A percentile compares a stretch with the other conserved stretches of the same genome.
Conservation (phyloP, 495 filamentous ascomycete species). For the Penicillium tannophilum region DNA sequence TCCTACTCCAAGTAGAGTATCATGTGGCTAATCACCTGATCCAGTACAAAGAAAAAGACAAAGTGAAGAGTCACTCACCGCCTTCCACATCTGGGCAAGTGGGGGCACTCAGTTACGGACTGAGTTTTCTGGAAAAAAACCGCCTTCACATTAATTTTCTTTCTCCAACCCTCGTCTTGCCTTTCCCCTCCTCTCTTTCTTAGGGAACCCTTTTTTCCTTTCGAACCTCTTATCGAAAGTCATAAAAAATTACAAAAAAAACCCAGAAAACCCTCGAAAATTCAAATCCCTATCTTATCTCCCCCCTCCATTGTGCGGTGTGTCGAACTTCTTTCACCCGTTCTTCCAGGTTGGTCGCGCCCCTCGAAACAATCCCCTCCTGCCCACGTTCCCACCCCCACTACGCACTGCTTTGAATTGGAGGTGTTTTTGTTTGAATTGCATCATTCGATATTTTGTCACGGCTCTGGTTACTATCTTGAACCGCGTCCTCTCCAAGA, state of each 20-base stretch:
- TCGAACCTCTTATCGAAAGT: constrained; percentile 45
- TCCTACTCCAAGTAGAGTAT: background rate
- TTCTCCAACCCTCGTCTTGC: constrained; percentile 31
- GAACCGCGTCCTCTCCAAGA: constrained; percentile 9
- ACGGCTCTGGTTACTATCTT: background rate
- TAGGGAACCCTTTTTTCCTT: constrained; percentile 40
- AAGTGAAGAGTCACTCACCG: constrained; percentile 4
- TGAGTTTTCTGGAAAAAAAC: constrained; percentile 42
- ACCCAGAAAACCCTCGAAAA: constrained; percentile 33
- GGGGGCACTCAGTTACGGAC: constrained; percentile 28
- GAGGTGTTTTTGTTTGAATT: background rate
- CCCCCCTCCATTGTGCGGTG: constrained; percentile 42
- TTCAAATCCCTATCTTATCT: constrained; percentile 37
- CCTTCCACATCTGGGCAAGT: constrained; percentile 28
- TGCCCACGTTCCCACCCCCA: background rate
- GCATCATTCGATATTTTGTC: background rate
- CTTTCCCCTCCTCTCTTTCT: constrained; percentile 47
- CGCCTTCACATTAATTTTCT: constrained; percentile 44
- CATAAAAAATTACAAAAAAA: constrained; percentile 47
- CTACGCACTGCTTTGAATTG: background rate
- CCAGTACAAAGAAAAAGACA: background rate
- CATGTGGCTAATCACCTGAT: background rate
- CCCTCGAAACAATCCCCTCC: constrained; percentile 1
- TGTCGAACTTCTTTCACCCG: constrained; percentile 40
- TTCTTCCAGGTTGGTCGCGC: constrained; percentile 30